Evolutionary conservation across 73 alveolate species (phyloP), one percentile per base, ranked within the genome.

Genomic region (Paramecium primaurelia): DNA sequence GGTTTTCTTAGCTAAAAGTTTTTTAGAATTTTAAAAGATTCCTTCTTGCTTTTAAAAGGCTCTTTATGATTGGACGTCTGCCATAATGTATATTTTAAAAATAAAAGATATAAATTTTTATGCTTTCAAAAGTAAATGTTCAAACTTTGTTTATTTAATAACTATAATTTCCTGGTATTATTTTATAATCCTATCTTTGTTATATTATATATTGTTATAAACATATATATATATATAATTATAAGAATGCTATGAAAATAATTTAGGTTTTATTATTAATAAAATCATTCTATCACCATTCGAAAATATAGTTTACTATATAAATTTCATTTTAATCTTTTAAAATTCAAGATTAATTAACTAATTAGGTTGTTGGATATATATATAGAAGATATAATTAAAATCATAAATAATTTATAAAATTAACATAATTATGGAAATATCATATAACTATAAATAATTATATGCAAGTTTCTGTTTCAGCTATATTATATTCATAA

Each of bases 21-120:
- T 97, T 88, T 95, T 97, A 92, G 94, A 86, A 95, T 97, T 96
- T 59, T 93, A 95, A 96, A 93, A 95, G 64, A 97, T 95, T 20
- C 96, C 98, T 86, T 96, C 96, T 92, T 97, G 98, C 95, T 96
- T 97, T 93, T 95, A 96, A 95, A 90, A 97, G n/a, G 99, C 96
- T 93, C 94, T 97, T 86, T 97, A 98, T 77, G 96, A 95, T 94
- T 96, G 93, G 44, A 80, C 77, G 91, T 80, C 91, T 40, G 91
- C 91, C 91, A 80, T 80, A 32, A 80, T 38, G 26, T 38, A 54
- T 54, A 18, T 64, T 64, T 64, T 73, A 30, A 36, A 45, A 80
- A 80, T 26, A 25, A 45, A 80, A 80, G 91, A 80, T 80, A 80
- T 80, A 80, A 80, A 80, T 44, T 80, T 80, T 80, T 32, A 80